Evolutionary conservation across 1,139 yeast species (phyloP).

Genomic region (Waltiozyma sp.): DNA sequence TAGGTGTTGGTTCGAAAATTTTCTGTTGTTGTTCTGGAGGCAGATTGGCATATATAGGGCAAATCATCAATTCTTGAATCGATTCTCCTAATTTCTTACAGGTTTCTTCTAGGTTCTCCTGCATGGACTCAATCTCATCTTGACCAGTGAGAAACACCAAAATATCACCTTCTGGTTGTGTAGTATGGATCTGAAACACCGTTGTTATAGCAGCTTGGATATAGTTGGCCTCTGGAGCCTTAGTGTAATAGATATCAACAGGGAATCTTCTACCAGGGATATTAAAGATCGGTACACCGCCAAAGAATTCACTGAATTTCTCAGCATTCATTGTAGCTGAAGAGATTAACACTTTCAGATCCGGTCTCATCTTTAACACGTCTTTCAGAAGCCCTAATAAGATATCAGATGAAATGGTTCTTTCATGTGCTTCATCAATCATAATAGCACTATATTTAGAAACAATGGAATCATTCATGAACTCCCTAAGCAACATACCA

Average conservation of each 20-base stretch:
- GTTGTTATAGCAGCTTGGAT: slow-evolving; percentile 82
- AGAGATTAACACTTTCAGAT: slow-evolving; percentile 66
- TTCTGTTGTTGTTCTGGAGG: slow-evolving; percentile 75
- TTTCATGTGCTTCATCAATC: slow-evolving; percentile 96
- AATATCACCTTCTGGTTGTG: slow-evolving; percentile 75
- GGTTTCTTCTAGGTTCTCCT: slow-evolving; percentile 59
- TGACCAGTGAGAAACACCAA: slow-evolving; percentile 88
- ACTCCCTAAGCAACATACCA: slow-evolving; percentile 86
- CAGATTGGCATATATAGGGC: slow-evolving; percentile 87
- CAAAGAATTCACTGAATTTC: slow-evolving; percentile 71
- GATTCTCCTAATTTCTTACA: slow-evolving; percentile 45
- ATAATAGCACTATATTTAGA: slow-evolving; percentile 66
- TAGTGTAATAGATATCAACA: slow-evolving; percentile 77
- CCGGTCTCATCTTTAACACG: slow-evolving; percentile 49
- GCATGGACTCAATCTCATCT: slow-evolving; percentile 83
- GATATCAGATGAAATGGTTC: slow-evolving; percentile 90
- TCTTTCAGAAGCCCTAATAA: slow-evolving; percentile 73
- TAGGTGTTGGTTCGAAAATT: slow-evolving; percentile 85
- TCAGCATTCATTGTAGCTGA: slow-evolving; percentile 92
- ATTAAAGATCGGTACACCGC: slow-evolving; percentile 73
- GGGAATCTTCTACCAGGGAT: slow-evolving; percentile 88
- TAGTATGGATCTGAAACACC: slow-evolving; percentile 67
- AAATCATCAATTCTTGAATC: slow-evolving; percentile 55
- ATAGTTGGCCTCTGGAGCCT: slow-evolving; percentile 83
- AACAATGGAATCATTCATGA: slow-evolving; percentile 63